phyloP scores from a whole-genome alignment of 2,329 filamentous ascomycete genomes.

The Onygenales sp. region DNA sequence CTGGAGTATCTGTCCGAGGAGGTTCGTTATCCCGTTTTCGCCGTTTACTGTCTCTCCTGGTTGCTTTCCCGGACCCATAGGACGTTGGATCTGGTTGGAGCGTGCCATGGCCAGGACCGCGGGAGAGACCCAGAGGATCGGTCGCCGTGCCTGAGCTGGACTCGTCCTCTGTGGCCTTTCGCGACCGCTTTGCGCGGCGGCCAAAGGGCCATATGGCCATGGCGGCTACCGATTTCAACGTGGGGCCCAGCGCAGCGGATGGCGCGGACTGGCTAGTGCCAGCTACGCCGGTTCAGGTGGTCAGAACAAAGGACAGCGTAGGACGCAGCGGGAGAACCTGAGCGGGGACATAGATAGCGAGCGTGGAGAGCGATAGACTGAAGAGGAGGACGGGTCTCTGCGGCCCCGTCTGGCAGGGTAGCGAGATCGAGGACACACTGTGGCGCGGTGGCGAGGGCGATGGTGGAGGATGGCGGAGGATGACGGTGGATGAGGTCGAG shows the following conservation, averaged over 20 bases:
- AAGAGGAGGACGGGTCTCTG: neutral
- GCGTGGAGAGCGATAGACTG: neutral
- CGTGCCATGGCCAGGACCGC: slow-evolving; percentile 22
- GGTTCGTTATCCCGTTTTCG: slow-evolving; percentile 17
- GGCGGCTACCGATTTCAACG: slow-evolving; percentile 19
- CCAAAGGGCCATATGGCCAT: slow-evolving; percentile 84
- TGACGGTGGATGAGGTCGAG: too few species aligned
- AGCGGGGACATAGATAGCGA: neutral
- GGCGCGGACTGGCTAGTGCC: slow-evolving; percentile 18
- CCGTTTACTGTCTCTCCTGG: slow-evolving; percentile 23
- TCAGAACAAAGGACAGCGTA: neutral
- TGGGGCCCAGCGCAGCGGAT: slow-evolving; percentile 12
- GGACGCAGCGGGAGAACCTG: neutral
- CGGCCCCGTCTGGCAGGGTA: too few species aligned
- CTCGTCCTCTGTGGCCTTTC: slow-evolving; percentile 45
- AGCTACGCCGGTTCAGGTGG: slow-evolving; percentile 4
- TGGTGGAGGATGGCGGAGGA: neutral
- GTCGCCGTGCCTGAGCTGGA: slow-evolving; percentile 19
- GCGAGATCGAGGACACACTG: neutral
- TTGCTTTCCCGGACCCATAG: slow-evolving; percentile 13
- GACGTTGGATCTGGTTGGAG: slow-evolving; percentile 7
- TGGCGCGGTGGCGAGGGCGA: neutral
- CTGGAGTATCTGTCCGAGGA: slow-evolving; percentile 6
- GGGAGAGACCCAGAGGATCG: slow-evolving; percentile 11
- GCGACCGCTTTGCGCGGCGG: slow-evolving; percentile 60